Evolutionary conservation across 2,329 filamentous ascomycete species (phyloP), one percentile per base, ranked within the genome.

Genomic region (Colletotrichum eremochloae): DNA sequence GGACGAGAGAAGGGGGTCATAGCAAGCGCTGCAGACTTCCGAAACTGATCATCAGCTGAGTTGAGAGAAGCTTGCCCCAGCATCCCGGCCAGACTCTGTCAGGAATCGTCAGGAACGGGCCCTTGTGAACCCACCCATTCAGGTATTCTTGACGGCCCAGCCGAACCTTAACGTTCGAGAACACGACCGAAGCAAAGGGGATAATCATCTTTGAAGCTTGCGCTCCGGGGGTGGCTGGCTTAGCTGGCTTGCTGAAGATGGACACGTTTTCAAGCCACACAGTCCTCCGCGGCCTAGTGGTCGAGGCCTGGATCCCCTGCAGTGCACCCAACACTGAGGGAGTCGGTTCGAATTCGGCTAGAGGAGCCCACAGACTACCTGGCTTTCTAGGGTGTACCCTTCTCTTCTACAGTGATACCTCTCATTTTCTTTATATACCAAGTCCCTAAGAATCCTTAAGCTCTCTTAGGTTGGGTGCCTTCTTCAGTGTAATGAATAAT

Each of bases 121-220:
- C n/a, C 46, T 29, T 40, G 44, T 4, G 33, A 50, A 8, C 9
- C 60, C 60, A 40, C 60, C 33, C 60, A 40, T 29, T 63, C 44
- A 52, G n/a, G 46, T 44, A 33, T 31, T 11, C 15, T 24, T 48
- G n/a, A 48, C 61, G 46, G 18, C 33, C 20, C 24, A 15, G 61
- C 38, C 40, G 15, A 9, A 40, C n/a, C 24, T 42, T n/a, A 44
- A 60, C 58, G 38, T 72, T 63, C 63, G 48, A 71, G 68, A 71
- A 68, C 38, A 56, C 53, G 57, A 29, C 38, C 46, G 38, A 46
- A 42, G 44, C 33, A 20, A 62, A 46, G 44, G 33, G 40, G 33
- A n/a, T 2, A 38, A 29, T 31, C 36, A 63, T 44, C 40, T 53
- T 24, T 69, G 62, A 52, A 38, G 53, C 63, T 29, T 18, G 66